phyloP scores from a whole-genome alignment of 306 rosid genomes.

The Gastrolobium bilobum region DNA sequence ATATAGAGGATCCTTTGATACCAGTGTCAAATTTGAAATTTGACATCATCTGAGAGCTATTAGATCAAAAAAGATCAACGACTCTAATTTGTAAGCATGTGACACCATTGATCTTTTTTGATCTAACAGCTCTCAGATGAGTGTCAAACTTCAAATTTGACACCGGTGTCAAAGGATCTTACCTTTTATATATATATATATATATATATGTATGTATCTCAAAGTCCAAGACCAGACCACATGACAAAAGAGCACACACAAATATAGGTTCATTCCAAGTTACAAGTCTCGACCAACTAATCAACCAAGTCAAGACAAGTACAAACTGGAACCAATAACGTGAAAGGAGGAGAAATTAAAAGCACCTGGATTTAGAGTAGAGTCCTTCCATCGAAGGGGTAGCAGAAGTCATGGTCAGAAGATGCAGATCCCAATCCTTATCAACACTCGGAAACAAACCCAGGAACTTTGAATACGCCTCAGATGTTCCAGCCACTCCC shows the following conservation, averaged over 20 bases:
- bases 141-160: no score
- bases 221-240: constrained; percentile 9
- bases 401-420: constrained; percentile 80
- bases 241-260: constrained; percentile 10
- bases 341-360: constrained; percentile 27
- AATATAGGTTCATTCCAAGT: background rate
- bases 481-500: constrained; percentile 67
- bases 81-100: no score
- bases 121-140: no score
- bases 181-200: no score
- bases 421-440: constrained; percentile 84
- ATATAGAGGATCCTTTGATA: no score
- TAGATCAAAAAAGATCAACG: no score
- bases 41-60: no score
- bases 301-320: constrained; percentile 34
- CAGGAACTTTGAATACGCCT: constrained; percentile 63
- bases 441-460: constrained; percentile 64
- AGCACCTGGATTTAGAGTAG: constrained; percentile 81
- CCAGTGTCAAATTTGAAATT: no score
- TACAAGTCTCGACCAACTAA: background rate
- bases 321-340: constrained; percentile 35
- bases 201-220: no score
- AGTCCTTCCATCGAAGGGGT: constrained; percentile 64
- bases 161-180: no score
- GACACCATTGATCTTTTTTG: no score